Evolutionary conservation across 768 basidiomycete species (phyloP), one percentile per base, ranked within the genome.

Genomic region (Arthromyces matolae): DNA sequence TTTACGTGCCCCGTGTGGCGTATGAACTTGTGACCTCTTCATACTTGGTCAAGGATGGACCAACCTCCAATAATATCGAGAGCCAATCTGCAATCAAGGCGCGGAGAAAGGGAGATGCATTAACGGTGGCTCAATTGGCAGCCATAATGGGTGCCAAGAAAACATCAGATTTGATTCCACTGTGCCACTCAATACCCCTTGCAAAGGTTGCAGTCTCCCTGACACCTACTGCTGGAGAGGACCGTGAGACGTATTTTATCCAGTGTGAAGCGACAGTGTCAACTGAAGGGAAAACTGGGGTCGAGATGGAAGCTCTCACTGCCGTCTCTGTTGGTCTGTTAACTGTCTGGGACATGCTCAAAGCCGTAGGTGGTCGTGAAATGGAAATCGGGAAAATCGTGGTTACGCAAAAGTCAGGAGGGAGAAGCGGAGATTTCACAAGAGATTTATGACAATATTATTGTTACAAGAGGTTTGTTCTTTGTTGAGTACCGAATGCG

Each of bases 241-340:
- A 42, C 36, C 25, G 27, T 31, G 42, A 27, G 12, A 37, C 49
- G 46, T 75, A 76, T 64, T 79, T 72, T 57, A 79, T 91, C 42
- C 55, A 74, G 24, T 89, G 86, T 55, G 65, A 68, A 28, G 87
- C 84, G 20, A 84, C 79, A 7, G 87, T 90, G 28, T 72, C 82
- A 32, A 88, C 85, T 54, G 78, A 83, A 63, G 87, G 89, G 12
- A 83, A 83, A 63, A 91, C 91, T 12, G 88, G 93, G 4, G 89
- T 93, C 16, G 90, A 93, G 70, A 93, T 97, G 87, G 94, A 96
- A 67, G 93, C 92, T 19, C 63, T 94, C 47, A 89, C 84, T n/a
- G 85, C 84, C 19, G 92, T 90, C 8, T 83, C 83, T 1, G 71
- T 88, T 24, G 84, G 83, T 5, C 72, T 89, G 25, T 69, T 94